Conservation (phyloP, 2,329 filamentous ascomycete species). For the Colletotrichum sublineola region DNA sequence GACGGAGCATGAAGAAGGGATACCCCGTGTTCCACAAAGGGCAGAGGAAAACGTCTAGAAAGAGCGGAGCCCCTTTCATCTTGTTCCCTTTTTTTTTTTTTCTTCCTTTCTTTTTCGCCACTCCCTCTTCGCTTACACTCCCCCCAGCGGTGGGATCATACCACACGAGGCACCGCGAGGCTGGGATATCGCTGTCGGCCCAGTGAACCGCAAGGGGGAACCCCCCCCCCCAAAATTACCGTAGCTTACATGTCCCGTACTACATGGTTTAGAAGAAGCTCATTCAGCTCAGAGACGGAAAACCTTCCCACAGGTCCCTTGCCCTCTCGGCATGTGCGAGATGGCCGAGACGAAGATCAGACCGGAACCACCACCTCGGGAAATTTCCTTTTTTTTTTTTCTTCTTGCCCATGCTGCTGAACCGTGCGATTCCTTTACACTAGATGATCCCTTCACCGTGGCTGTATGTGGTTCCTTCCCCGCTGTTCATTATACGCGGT, state of each 20-base stretch:
- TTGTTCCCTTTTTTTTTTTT: background rate
- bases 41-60: slow-evolving; percentile 29
- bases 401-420: background rate
- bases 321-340: slow-evolving; percentile 33
- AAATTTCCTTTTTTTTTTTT: background rate
- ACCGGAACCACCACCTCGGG: slow-evolving; percentile 29
- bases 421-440: slow-evolving; percentile 14
- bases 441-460: background rate
- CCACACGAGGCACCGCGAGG: background rate
- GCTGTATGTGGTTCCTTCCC: background rate
- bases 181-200: slow-evolving; percentile 31
- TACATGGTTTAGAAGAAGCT: no score
- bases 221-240: no score
- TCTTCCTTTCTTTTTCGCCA: background rate
- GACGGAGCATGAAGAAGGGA: background rate
- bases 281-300: no score
- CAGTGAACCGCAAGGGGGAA: background rate
- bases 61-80: slow-evolving; percentile 17
- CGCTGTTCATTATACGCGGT: background rate
- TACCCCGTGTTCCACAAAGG: background rate
- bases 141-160: background rate
- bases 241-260: background rate
- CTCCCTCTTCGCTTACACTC: background rate
- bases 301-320: no score
- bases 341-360: slow-evolving; percentile 39